Evolutionary conservation across 257 asterid species (phyloP), one percentile per base, ranked within the genome.

Genomic region (Henckelia pumila): DNA sequence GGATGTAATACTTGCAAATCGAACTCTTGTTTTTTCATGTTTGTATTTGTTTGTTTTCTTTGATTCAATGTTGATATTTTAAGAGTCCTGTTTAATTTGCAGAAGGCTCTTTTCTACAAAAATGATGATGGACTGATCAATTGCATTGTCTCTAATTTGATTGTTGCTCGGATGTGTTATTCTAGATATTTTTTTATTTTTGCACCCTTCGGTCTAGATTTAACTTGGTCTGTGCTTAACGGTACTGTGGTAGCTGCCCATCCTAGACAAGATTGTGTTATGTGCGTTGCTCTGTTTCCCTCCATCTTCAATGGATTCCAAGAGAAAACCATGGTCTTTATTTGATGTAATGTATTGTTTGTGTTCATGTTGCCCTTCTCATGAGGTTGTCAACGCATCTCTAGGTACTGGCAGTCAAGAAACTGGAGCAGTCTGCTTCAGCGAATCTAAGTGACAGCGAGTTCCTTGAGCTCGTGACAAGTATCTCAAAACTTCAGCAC

Each of bases 361-460:
- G 23, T 49, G 49, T 37, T 3, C 57, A 24, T 3, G 63, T 49
- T 56, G 32, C 40, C 7, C 50, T 20, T 60, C 30, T 22, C 35
- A 30, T 76, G 61, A 66, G 40, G 20, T 47, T 61, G 4, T 55
- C 40, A 6, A 59, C 59, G 6, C 2, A 29, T 80, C 58, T 70
- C 72, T 76, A 93, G 99, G 76, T 87, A 64, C 69, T 90, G 65
- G 99, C 95, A 2, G 86, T 93, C 69, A 93, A 88, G 87, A 93
- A 93, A 74, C 83, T 93, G 76, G 86, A 93, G 57, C 70, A 69
- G 53, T 73, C 73, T 24, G 82, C 75, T 32, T 71, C 90, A 28
- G 85, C 67, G 58, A 79, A 68, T 73, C 71, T 88, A 73, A 86
- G 76, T 8, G 92, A 87, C 71, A 76, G 59, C 23, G 94, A 85